Evolutionary conservation across 352 stramenopile species (phyloP).

Genomic region (Phytophthora vignae): DNA sequence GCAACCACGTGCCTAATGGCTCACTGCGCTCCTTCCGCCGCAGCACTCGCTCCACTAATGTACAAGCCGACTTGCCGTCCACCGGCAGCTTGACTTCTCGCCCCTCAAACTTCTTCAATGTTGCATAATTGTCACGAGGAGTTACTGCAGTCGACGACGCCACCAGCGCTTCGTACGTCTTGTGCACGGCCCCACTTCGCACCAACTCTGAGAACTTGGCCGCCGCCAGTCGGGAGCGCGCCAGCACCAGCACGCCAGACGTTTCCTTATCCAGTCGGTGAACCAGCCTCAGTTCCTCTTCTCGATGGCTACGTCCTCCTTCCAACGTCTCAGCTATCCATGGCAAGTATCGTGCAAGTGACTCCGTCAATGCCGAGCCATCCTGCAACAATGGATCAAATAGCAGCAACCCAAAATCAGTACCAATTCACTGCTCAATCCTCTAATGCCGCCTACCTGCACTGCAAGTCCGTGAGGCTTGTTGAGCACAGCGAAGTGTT

Average conservation of each 20-base stretch:
- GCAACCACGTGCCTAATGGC: constrained; percentile 43
- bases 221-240: constrained; percentile 68
- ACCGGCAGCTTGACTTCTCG: constrained; percentile 45
- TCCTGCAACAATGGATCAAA: constrained; percentile 29
- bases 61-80: constrained; percentile 56
- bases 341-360: constrained; percentile 56
- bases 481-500: constrained; percentile 71
- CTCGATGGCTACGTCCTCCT: background rate
- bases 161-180: constrained; percentile 74
- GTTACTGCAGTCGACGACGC: background rate
- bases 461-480: constrained; percentile 78
- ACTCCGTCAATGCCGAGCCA: constrained; percentile 51
- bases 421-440: too few species aligned
- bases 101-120: constrained; percentile 32
- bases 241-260: constrained; percentile 71
- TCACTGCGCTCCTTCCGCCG: constrained; percentile 7
- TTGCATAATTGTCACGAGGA: constrained; percentile 5
- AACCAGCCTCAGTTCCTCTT: constrained; percentile 51
- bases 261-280: constrained; percentile 81
- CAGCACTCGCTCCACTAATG: constrained; percentile 41
- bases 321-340: constrained; percentile 39
- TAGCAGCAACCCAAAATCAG: background rate
- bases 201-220: constrained; percentile 67
- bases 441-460: too few species aligned
- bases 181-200: constrained; percentile 45